Conservation (phyloP, 2,329 filamentous ascomycete genomes). For the Trichoderma sp. region DNA sequence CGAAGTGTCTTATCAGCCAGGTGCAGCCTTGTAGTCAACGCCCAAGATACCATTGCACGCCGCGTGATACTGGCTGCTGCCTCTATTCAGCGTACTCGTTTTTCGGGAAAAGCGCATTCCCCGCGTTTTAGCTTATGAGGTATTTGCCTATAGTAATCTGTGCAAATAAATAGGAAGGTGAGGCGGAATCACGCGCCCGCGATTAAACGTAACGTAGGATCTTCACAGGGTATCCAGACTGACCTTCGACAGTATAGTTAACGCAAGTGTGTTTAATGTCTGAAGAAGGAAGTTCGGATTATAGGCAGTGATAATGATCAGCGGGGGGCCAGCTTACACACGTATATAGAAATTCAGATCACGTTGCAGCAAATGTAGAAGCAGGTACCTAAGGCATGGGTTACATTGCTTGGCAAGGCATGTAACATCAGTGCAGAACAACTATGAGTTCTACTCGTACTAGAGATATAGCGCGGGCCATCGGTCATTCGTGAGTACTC, state of each 20-base stretch:
- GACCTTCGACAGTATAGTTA: neutral
- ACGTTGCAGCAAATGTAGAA: slow-evolving; percentile 10
- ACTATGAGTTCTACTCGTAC: neutral
- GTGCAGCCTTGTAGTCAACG: neutral
- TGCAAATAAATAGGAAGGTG: neutral
- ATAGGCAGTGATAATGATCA: neutral
- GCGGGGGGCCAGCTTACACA: slow-evolving; percentile 3
- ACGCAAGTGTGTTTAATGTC: neutral
- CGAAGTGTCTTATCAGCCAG: neutral
- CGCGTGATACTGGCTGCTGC: neutral
- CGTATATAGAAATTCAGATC: neutral
- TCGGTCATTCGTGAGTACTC: neutral
- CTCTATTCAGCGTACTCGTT: neutral
- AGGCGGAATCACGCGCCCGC: neutral
- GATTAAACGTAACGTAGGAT: slow-evolving; percentile 22
- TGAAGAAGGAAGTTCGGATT: slow-evolving; percentile 5
- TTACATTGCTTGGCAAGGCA: slow-evolving; percentile 14
- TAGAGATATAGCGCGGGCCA: neutral
- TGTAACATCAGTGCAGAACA: neutral
- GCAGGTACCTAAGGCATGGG: neutral
- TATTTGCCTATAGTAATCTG: neutral
- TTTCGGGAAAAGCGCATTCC: neutral
- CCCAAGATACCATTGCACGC: neutral
- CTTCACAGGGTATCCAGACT: neutral
- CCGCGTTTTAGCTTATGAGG: neutral